phyloP scores from a whole-genome alignment of 768 basidiomycete genomes.

The Amanita phalloides region DNA sequence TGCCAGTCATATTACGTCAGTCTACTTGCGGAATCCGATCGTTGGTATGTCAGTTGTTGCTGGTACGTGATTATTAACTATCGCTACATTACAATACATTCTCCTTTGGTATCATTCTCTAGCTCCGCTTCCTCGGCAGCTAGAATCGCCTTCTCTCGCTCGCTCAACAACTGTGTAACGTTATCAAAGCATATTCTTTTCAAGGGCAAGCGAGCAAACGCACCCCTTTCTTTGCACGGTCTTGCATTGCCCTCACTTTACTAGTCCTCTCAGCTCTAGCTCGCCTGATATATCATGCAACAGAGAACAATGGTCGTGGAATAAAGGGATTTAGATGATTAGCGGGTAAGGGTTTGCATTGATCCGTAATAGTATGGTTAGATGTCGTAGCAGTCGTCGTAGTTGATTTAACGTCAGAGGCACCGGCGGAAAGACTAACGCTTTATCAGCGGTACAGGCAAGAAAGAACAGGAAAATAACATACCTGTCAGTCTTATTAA shows the following conservation, averaged over 20 bases:
- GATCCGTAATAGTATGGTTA: slow-evolving; percentile 12
- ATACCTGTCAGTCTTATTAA: slow-evolving; percentile 58
- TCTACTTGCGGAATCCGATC: not conserved
- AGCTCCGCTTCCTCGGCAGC: slow-evolving; percentile 39
- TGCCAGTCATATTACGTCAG: not conserved
- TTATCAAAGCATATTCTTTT: not conserved
- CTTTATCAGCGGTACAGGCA: slow-evolving; percentile 58
- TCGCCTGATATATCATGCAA: slow-evolving; percentile 55
- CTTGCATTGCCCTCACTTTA: slow-evolving; percentile 56
- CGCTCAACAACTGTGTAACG: slow-evolving; percentile 37
- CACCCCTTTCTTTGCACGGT: slow-evolving; percentile 69
- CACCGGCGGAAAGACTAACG: slow-evolving; percentile 31
- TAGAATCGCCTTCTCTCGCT: slow-evolving; percentile 52
- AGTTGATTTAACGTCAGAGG: slow-evolving; percentile 1
- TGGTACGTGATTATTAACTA: no score
- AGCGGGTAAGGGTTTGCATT: slow-evolving; percentile 26
- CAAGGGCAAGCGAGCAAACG: slow-evolving; percentile 14
- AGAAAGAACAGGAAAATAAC: slow-evolving; percentile 20
- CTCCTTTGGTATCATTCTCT: slow-evolving; percentile 29
- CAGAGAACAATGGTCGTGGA: slow-evolving; percentile 58
- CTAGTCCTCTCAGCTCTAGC: slow-evolving; percentile 70
- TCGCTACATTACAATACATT: slow-evolving; percentile 48
- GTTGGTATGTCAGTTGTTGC: not conserved
- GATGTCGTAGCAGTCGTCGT: slow-evolving; percentile 13
- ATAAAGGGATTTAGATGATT: slow-evolving; percentile 42